Conservation (phyloP, 768 basidiomycete species). For the Tricholoma sp. region DNA sequence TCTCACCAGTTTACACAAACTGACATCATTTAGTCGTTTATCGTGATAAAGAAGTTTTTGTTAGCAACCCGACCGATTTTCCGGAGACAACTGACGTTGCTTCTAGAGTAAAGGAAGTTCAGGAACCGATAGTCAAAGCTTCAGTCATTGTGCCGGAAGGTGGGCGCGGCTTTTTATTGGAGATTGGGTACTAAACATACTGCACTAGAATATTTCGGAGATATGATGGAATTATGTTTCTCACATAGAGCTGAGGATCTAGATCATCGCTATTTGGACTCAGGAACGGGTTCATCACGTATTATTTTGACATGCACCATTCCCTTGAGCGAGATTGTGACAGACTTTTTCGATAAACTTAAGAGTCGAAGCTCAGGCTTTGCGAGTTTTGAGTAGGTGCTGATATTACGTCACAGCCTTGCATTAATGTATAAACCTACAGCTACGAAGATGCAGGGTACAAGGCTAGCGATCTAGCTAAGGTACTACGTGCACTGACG, state of each 20-base stretch:
- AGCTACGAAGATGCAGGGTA: constrained; percentile 97
- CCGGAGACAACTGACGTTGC: constrained; percentile 71
- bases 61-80: constrained; percentile 96
- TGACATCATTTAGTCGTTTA: constrained; percentile 55
- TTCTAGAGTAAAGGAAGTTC: constrained; percentile 64
- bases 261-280: constrained; percentile 80
- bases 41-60: constrained; percentile 50
- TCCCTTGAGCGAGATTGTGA: constrained; percentile 92
- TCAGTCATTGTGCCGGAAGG: constrained; percentile 94
- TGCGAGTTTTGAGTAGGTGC: constrained; percentile 82
- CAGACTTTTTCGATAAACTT: constrained; percentile 91
- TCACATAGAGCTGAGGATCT: constrained; percentile 78
- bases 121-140: constrained; percentile 91
- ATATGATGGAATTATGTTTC: constrained; percentile 94
- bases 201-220: constrained; percentile 78
- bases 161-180: constrained; percentile 23
- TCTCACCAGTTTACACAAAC: constrained; percentile 3
- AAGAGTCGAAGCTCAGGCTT: constrained; percentile 92
- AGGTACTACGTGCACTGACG: constrained; percentile 43
- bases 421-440: constrained; percentile 4
- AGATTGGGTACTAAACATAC: not conserved
- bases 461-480: constrained; percentile 70
- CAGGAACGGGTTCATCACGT: constrained; percentile 49
- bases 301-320: constrained; percentile 77
- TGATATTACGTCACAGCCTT: not conserved